Base-by-base conservation (phyloP, 2,329 filamentous ascomycete species). In the Ophioceras dolichostomum region DNA sequence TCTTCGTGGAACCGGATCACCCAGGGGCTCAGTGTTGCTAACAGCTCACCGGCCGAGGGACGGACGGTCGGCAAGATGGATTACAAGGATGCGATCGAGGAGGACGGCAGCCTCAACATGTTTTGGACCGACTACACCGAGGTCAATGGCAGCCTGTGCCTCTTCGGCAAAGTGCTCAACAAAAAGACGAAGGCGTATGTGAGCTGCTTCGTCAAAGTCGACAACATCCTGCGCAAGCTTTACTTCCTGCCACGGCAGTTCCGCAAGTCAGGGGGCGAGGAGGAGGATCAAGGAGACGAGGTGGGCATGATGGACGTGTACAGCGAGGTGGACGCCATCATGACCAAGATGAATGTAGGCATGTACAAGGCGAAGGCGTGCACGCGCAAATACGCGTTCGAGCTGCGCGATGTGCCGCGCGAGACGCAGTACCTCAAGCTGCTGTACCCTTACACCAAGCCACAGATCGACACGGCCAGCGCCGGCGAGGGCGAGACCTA, bases 71-170 rank as follows among this genome's bases (percentile, higher is more conserved):
- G 87, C 29, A 98, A 96, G 59, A 70, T 95, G 34, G 77, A 81
- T 45, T 71, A 84, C 40, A 75, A 82, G 44, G 82, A 94, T 57
- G 87, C 84, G n/a, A 62, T 94, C n/a, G 89, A 96, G 56, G 78
- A 84, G 44, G 88, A 98, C 51, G 91, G 89, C 26, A 93, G 83
- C 48, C 67, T 98, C 21, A 80, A 81, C 47, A 86, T 98, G 65
- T 98, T 95, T 64, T 98, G 91, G 91, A 82, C 84, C 7, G 91
- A 98, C 58, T 98, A 94, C 52, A 86, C 82, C 1, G 91, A 98
- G 54, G 67, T 94, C 54, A 87, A 88, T 50, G 89, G 89, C 41
- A 91, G 79, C 47, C 65, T 98, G 9, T 96, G 87, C 56, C 70
- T 98, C 10, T 96, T 98, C 53, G 91, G 91, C 45, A 98, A 98